Conservation (phyloP, 257 asterid genomes). For the Schizonepeta tenuifolia region DNA sequence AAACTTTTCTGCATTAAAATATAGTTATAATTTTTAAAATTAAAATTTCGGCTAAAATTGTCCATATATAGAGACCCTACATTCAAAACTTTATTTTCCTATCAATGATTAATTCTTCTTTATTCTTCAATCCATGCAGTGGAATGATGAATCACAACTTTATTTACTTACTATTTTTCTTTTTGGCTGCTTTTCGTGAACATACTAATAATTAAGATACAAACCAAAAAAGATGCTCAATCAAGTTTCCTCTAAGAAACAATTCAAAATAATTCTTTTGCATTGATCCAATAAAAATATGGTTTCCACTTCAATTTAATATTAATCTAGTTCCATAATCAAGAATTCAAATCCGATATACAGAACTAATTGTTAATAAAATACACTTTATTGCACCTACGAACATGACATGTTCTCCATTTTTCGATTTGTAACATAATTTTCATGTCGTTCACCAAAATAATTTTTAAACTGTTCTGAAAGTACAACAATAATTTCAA, state of each 20-base stretch:
- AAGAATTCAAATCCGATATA: neutral
- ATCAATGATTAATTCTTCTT: constrained; percentile 37
- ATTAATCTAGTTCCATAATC: neutral
- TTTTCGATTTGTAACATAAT: no score
- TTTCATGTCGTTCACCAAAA: no score
- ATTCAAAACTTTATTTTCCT: constrained; percentile 19
- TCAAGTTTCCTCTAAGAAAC: constrained; percentile 30
- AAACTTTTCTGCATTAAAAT: constrained; percentile 13
- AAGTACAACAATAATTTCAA: no score
- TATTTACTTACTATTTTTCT: constrained; percentile 35
- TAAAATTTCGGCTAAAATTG: neutral
- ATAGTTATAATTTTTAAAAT: neutral
- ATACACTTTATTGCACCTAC: no score
- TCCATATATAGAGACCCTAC: neutral
- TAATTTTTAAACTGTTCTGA: no score
- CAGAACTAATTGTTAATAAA: no score
- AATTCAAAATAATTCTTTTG: constrained; percentile 23
- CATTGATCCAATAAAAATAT: neutral
- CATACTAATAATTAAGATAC: constrained; percentile 39
- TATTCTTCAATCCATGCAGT: constrained; percentile 39
- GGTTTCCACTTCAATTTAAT: neutral
- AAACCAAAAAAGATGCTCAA: constrained; percentile 40
- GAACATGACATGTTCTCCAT: no score
- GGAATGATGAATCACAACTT: constrained; percentile 55
- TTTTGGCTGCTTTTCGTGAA: constrained; percentile 40